Base-by-base conservation (phyloP, 1,284 basidiomycete species). In the Sanghuangporus sanghuang region DNA sequence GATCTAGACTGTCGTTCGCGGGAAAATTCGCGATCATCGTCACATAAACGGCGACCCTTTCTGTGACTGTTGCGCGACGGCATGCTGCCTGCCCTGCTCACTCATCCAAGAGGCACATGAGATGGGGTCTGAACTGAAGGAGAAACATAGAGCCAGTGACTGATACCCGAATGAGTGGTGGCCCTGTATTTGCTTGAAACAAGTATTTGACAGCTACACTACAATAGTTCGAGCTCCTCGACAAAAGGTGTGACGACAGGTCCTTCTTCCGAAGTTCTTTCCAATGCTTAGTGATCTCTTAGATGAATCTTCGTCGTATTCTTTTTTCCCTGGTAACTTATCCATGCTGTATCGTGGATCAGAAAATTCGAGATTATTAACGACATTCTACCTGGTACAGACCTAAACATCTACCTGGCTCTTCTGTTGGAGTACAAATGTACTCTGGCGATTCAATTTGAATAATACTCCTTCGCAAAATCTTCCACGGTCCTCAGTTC, bases 51-150 rank as follows among this genome's bases (percentile, higher is more conserved):
- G 53, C 18, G 44, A 14, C 38, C 9, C 23, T 12, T 6, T 40
- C 3, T 6, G 40, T 38, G 50, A 55, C 39, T 40, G 14, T 23
- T 23, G 32, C 50, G 50, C 60, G 23, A 42, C 60, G 18, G 36
- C 36, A 14, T 62, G 32, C 39, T 62, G 60, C 21, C 40, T 56
- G 16, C 52, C 60, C 27, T 62, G 60, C 32, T 54, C 60, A 18
- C 60, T 62, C 27, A 55, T 55, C 12, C 60, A 62, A 40, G 60
- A 62, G 32, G 21, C 50, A 3, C 50, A 62, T 18, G 60, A 62
- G 11, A 18, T 36, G 16, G 53, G 56, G 11, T 9, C 16, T 39
- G 60, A 21, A 18, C 39, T 62, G 4, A 42, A 27, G 23, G 39
- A 42, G 42, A 39, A 32, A 9, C 52, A 52, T 23, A 23, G 44